phyloP scores from a whole-genome alignment of 495 filamentous ascomycete species.

The Penicillium angulare region DNA sequence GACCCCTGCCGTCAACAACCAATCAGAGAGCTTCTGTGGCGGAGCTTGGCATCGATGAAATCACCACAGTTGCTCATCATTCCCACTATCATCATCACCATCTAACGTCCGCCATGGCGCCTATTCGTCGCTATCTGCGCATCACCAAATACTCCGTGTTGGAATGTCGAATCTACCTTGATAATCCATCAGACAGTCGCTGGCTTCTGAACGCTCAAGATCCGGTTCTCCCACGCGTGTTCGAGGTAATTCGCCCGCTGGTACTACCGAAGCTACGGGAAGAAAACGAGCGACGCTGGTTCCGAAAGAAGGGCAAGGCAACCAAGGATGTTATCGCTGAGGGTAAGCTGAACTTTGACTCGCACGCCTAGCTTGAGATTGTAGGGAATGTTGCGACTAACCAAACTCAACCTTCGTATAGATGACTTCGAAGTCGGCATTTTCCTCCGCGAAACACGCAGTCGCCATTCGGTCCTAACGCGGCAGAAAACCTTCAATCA shows the following conservation, averaged over 20 bases:
- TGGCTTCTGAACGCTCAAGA: conserved; percentile 76
- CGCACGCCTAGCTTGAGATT: neutral
- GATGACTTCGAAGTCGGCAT: conserved; percentile 95
- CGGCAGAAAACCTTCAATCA: conserved; percentile 72
- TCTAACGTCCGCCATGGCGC: conserved; percentile 59
- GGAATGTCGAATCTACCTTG: conserved; percentile 92
- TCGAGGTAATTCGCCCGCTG: conserved; percentile 76
- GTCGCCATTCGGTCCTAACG: conserved; percentile 83
- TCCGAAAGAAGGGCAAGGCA: conserved; percentile 64
- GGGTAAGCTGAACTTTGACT: conserved; percentile 49
- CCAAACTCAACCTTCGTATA: conserved; percentile 26
- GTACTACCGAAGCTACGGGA: conserved; percentile 89
- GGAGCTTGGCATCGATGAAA: neutral
- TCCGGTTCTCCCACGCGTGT: conserved; percentile 74
- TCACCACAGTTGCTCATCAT: conserved; percentile 6
- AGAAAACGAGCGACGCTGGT: conserved; percentile 65
- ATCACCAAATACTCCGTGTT: conserved; percentile 88
- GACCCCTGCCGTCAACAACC: neutral
- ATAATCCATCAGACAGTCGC: conserved; percentile 75
- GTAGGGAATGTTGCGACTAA: neutral
- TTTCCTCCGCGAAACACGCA: conserved; percentile 84
- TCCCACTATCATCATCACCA: too few relatives aligned
- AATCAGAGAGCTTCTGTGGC: conserved; percentile 4
- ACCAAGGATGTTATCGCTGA: conserved; percentile 84
- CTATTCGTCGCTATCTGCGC: conserved; percentile 77